Evolutionary conservation across 2,329 filamentous ascomycete genomes (phyloP).

Genomic region (Domatiomyces globalis): DNA sequence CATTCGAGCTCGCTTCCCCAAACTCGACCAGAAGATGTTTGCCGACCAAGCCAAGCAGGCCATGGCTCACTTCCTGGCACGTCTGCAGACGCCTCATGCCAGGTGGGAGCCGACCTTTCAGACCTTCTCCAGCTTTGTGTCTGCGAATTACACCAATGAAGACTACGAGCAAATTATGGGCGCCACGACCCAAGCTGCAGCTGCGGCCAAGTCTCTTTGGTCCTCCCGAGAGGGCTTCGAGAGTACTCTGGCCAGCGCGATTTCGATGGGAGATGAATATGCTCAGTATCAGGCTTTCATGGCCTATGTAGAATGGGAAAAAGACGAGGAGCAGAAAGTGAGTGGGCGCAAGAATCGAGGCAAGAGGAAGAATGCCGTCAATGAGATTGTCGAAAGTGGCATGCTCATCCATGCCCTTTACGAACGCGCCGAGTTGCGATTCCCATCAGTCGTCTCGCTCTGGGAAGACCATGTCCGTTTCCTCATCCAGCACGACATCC

Average conservation of each 20-base stretch:
- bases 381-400: slow-evolving; percentile 32
- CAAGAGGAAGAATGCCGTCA: slow-evolving; percentile 7
- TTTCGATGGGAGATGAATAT: slow-evolving; percentile 37
- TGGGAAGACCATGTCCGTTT: slow-evolving; percentile 81
- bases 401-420: slow-evolving; percentile 51
- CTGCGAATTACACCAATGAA: slow-evolving; percentile 37
- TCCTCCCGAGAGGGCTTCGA: slow-evolving; percentile 41
- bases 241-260: slow-evolving; percentile 37
- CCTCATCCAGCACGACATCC: slow-evolving; percentile 41
- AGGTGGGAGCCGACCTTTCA: slow-evolving; percentile 47
- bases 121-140: slow-evolving; percentile 45
- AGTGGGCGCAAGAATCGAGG: slow-evolving; percentile 31
- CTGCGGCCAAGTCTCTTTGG: slow-evolving; percentile 41
- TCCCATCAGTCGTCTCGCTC: slow-evolving; percentile 57
- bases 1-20: slow-evolving; percentile 40
- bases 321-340: slow-evolving; percentile 38
- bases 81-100: slow-evolving; percentile 44
- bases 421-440: slow-evolving; percentile 59
- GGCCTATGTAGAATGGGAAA: slow-evolving; percentile 79
- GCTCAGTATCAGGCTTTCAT: slow-evolving; percentile 39
- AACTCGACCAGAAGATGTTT: slow-evolving; percentile 35
- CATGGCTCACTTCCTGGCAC: slow-evolving; percentile 37
- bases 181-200: slow-evolving; percentile 36
- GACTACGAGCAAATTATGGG: slow-evolving; percentile 42
- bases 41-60: slow-evolving; percentile 37